A percentile compares a stretch with the other conserved stretches of the same genome.
These are phyloP conservation scores for Geotrichum europaeum DNA, from an alignment of 1,139 yeast species.

Conservation along the genomic window DNA sequence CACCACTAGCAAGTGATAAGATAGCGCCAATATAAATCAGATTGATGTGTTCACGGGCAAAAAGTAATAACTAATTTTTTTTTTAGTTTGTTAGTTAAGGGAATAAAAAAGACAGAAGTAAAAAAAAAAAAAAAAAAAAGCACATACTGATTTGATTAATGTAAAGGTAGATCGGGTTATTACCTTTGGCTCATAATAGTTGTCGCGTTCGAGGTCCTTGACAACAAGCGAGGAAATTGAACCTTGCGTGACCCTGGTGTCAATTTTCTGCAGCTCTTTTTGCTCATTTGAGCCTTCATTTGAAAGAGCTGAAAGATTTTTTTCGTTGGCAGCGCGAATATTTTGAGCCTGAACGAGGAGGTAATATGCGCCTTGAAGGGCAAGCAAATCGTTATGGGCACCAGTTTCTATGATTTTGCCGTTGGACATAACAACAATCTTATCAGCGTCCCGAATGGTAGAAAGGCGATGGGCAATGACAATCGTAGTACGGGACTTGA, in stretches of 20 bases:
- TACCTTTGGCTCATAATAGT: neutral
- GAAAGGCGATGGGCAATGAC: conserved; percentile 77
- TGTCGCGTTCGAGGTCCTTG: conserved; percentile 8
- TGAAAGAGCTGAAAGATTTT: neutral
- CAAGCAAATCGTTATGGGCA: conserved; percentile 36
- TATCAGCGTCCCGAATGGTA: conserved; percentile 53
- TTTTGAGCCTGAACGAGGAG: conserved; percentile 37
- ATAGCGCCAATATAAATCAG: neutral
- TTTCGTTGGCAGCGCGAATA: conserved; percentile 16
- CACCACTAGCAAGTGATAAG: conserved; percentile 35
- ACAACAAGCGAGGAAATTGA: conserved; percentile 10
- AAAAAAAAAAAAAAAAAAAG: neutral
- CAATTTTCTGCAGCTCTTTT: neutral
- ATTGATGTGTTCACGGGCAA: no score
- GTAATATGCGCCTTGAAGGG: conserved; percentile 32
- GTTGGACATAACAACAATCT: conserved; percentile 41
- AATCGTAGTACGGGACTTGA: conserved; percentile 64
- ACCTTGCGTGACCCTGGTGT: neutral
- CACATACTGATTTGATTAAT: conserved; percentile 5
- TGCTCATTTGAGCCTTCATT: no score
- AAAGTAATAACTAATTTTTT: no score
- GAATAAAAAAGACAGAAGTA: neutral
- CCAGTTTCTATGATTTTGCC: conserved; percentile 42
- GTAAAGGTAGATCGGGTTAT: conserved; percentile 4
- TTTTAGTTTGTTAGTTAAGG: neutral